These are phyloP conservation scores for Posidonia australis DNA, from an alignment of 106 monocot genomes.

Conservation along the genomic window DNA sequence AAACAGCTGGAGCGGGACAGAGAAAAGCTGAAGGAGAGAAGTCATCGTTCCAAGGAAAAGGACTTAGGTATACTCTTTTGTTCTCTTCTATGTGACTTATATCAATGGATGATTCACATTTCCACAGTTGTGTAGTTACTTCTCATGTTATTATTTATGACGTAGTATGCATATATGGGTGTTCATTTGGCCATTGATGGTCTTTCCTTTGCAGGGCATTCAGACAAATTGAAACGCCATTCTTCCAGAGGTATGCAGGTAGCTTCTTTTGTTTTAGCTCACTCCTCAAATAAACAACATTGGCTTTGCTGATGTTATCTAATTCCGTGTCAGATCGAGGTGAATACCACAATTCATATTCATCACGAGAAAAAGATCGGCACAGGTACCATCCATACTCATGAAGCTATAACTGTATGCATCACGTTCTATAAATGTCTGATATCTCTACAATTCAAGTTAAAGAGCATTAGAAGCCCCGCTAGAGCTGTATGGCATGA, in stretches of 20 bases:
- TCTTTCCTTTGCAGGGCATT: conserved; percentile 25
- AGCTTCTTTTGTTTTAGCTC: not conserved
- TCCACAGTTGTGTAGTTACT: not conserved
- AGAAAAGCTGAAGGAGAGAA: conserved; percentile 43
- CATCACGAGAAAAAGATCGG: conserved; percentile 44
- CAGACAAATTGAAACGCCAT: conserved; percentile 51
- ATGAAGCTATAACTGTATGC: not conserved
- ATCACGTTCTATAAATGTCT: no score
- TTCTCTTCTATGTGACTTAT: not conserved
- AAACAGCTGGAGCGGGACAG: conserved; percentile 39
- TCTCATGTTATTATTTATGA: not conserved
- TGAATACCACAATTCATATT: conserved; percentile 43
- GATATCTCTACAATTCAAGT: no score
- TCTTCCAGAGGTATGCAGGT: conserved; percentile 47
- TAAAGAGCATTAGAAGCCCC: no score
- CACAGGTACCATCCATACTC: conserved; percentile 37
- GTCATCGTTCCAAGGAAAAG: conserved; percentile 48
- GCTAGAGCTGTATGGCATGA: no score
- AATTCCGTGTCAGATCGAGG: conserved; percentile 25
- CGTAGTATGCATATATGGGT: not conserved
- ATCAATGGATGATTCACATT: not conserved
- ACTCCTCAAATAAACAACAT: not conserved
- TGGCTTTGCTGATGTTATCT: not conserved
- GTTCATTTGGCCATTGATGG: not conserved
- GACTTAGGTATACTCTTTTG: conserved; percentile 36